Evolutionary conservation across 2,329 filamentous ascomycete genomes (phyloP).

Genomic region (Phialocephala subalpina): DNA sequence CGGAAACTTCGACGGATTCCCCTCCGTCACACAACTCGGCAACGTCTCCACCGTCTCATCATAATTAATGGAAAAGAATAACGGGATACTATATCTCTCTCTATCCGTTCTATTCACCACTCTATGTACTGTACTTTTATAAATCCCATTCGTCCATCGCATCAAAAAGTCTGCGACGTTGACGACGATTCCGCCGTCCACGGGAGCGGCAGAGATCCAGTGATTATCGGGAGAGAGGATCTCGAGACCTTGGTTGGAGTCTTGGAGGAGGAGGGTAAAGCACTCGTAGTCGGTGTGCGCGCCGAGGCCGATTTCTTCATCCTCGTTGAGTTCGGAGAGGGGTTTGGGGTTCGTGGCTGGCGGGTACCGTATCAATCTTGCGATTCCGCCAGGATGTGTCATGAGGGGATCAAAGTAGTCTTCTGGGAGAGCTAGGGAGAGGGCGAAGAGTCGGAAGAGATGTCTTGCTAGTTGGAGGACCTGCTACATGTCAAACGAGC

Average conservation of each 20-base stretch:
- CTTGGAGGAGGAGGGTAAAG: constrained; percentile 63
- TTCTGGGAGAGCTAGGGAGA: constrained; percentile 51
- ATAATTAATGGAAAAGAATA: constrained; percentile 55
- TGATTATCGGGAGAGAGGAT: constrained; percentile 55
- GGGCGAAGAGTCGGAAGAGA: constrained; percentile 46
- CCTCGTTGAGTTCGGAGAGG: constrained; percentile 38
- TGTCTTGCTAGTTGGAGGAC: constrained; percentile 48
- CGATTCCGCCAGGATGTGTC: constrained; percentile 52
- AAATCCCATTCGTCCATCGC: constrained; percentile 59
- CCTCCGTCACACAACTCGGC: constrained; percentile 39
- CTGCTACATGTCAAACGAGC: constrained; percentile 24
- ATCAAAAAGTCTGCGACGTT: constrained; percentile 60
- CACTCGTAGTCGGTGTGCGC: constrained; percentile 65
- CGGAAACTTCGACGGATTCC: constrained; percentile 39
- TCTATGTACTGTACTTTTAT: constrained; percentile 61
- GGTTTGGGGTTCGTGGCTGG: constrained; percentile 46
- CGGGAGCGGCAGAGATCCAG: constrained; percentile 55
- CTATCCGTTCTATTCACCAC: constrained; percentile 60
- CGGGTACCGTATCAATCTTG: constrained; percentile 59
- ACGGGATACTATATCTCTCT: constrained; percentile 63
- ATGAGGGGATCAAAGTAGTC: constrained; percentile 51
- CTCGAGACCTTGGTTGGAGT: constrained; percentile 57
- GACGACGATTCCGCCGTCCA: constrained; percentile 56
- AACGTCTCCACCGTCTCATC: constrained; percentile 43
- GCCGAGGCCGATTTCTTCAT: constrained; percentile 47